Conservation (phyloP, 148 eudicot species). For the Camellia japonica region DNA sequence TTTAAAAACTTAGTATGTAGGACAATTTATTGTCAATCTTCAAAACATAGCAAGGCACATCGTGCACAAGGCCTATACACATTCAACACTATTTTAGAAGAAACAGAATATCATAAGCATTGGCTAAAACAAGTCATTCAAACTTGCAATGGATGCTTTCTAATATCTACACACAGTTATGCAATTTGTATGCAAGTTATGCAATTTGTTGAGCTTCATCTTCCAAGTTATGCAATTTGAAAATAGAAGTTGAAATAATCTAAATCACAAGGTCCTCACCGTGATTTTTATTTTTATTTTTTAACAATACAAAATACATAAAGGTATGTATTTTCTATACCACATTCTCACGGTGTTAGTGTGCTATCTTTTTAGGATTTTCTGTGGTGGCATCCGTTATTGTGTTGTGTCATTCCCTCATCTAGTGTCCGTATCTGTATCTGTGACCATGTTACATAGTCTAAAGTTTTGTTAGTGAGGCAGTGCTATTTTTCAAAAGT, state of each 20-base stretch:
- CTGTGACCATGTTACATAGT: neutral
- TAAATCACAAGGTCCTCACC: neutral
- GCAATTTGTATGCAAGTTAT: too few species aligned
- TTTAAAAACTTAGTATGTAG: too few species aligned
- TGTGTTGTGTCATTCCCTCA: neutral
- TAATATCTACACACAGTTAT: too few species aligned
- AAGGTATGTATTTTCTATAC: neutral
- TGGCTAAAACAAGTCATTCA: too few species aligned
- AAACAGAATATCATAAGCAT: too few species aligned
- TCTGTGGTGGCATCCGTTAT: neutral
- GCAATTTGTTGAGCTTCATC: neutral
- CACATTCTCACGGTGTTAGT: neutral
- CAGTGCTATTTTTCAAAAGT: neutral
- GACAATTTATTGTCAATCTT: too few species aligned
- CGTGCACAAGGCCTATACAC: too few species aligned
- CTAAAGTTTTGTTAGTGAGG: neutral
- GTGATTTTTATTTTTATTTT: neutral
- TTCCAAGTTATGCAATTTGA: neutral
- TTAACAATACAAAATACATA: neutral
- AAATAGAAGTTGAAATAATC: neutral
- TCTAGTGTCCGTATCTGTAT: neutral
- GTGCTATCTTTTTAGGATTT: neutral
- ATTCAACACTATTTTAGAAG: too few species aligned
- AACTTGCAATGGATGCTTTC: too few species aligned
- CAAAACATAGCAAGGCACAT: too few species aligned